Evolutionary conservation across 106 monocot species (phyloP).

Genomic region (Gastrodia elata): DNA sequence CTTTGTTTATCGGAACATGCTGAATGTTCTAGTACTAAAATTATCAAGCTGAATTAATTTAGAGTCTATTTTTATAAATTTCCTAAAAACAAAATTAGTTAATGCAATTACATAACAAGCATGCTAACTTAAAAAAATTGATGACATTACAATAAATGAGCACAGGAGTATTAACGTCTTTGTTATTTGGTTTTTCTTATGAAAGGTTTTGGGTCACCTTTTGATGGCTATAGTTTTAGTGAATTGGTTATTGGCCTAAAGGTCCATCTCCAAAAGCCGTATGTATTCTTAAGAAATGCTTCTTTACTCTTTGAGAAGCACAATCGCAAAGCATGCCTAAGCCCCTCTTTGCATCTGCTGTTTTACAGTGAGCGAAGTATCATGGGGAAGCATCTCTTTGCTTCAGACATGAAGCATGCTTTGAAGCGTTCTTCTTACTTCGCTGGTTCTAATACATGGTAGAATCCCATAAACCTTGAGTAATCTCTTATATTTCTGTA

Average conservation of each 20-base stretch:
- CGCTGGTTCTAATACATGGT: not conserved
- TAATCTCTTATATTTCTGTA: not conserved
- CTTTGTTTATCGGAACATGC: no score
- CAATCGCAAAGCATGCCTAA: not conserved
- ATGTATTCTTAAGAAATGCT: not conserved
- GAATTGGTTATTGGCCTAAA: not conserved
- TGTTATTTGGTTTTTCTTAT: not conserved
- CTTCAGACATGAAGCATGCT: not conserved
- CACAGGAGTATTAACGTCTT: not conserved
- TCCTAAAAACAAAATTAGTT: not conserved
- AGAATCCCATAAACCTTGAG: not conserved
- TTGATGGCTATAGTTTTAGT: not conserved
- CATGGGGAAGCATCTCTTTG: not conserved
- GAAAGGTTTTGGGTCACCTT: not conserved
- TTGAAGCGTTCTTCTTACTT: not conserved
- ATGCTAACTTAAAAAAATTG: not conserved
- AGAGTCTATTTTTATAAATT: no score
- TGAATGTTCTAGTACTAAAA: no score
- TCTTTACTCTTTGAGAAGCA: not conserved
- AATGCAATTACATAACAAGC: not conserved
- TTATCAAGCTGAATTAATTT: no score
- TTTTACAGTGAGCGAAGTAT: not conserved
- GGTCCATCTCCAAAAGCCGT: no score
- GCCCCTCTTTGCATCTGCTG: not conserved
- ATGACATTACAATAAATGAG: slow-evolving; percentile 1